phyloP scores from a whole-genome alignment of 1,284 basidiomycete species.

The Microbotryum intermedium region DNA sequence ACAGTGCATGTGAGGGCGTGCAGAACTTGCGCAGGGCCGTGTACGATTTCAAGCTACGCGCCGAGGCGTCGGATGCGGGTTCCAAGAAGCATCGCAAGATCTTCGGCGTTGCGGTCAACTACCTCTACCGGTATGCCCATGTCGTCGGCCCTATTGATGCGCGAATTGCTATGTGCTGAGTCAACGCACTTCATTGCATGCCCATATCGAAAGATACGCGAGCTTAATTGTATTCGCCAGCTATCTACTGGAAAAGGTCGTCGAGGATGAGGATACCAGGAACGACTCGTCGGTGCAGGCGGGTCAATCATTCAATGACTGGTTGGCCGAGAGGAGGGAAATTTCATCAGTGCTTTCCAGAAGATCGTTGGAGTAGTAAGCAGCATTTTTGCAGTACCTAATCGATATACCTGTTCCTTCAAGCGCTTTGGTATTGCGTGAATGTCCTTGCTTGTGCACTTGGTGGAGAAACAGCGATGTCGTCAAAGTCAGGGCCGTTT shows the following conservation, averaged over 20 bases:
- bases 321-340: slow-evolving; percentile 74
- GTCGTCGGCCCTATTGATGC: slow-evolving; percentile 30
- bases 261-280: slow-evolving; percentile 32
- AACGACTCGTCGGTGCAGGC: slow-evolving; percentile 25
- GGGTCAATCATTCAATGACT: slow-evolving; percentile 57
- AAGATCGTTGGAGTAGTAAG: slow-evolving; percentile 24
- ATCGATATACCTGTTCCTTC: slow-evolving; percentile 58
- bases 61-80: slow-evolving; percentile 69
- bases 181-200: background rate
- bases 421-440: slow-evolving; percentile 33
- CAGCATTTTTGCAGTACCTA: slow-evolving; percentile 30
- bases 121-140: slow-evolving; percentile 26
- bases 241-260: slow-evolving; percentile 69
- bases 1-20: slow-evolving; percentile 52
- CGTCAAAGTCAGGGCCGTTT: too few species aligned
- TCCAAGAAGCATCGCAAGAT: slow-evolving; percentile 66
- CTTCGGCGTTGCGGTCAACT: slow-evolving; percentile 59
- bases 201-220: slow-evolving; percentile 60
- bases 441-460: too few species aligned
- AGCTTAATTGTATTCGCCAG: slow-evolving; percentile 91
- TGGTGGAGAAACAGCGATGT: too few species aligned
- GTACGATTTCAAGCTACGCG: slow-evolving; percentile 87
- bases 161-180: slow-evolving; percentile 6
- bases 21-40: slow-evolving; percentile 88
- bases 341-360: slow-evolving; percentile 63